These are phyloP conservation scores for Globisporangium radiosum DNA, from an alignment of 352 stramenopile genomes.

Conservation along the genomic window DNA sequence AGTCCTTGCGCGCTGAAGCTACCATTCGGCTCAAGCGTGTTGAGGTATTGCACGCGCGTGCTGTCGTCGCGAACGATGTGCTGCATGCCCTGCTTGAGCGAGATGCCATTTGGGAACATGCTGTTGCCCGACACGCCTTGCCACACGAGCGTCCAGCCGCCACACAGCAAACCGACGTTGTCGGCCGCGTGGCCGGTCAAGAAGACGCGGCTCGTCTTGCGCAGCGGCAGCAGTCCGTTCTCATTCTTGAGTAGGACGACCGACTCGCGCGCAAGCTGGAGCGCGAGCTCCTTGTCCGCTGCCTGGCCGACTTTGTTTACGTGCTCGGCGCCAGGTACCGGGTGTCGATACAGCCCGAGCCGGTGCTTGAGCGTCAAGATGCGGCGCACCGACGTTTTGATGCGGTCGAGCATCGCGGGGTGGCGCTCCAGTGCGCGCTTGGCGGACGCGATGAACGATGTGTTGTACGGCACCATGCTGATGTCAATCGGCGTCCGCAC, in stretches of 20 bases:
- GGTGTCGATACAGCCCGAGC: conserved; percentile 63
- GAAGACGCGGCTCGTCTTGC: conserved; percentile 30
- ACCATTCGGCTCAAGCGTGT: conserved; percentile 48
- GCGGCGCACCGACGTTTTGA: conserved; percentile 50
- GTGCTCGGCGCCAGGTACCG: conserved; percentile 39
- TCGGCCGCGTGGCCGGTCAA: conserved; percentile 64
- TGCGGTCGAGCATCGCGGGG: conserved; percentile 27
- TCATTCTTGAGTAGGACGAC: conserved; percentile 86
- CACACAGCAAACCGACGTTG: conserved; percentile 64
- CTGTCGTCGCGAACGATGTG: conserved; percentile 21
- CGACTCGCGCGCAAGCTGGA: conserved; percentile 72
- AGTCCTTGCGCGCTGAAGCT: conserved; percentile 39
- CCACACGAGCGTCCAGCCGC: conserved; percentile 85
- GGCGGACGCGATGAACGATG: conserved; percentile 43
- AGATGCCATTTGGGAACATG: conserved; percentile 57
- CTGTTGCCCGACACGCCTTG: conserved; percentile 69
- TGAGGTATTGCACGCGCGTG: conserved; percentile 35
- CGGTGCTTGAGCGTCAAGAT: conserved; percentile 72
- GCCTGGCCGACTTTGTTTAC: conserved; percentile 40
- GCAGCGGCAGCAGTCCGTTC: conserved; percentile 41
- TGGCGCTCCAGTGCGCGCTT: conserved; percentile 30
- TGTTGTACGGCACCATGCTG: conserved; percentile 80
- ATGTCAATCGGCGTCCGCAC: conserved; percentile 84
- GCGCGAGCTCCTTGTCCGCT: conserved; percentile 42
- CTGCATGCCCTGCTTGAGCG: conserved; percentile 47